Evolutionary conservation across 768 basidiomycete species (phyloP).

Genomic region (Hypholoma sublateritium): DNA sequence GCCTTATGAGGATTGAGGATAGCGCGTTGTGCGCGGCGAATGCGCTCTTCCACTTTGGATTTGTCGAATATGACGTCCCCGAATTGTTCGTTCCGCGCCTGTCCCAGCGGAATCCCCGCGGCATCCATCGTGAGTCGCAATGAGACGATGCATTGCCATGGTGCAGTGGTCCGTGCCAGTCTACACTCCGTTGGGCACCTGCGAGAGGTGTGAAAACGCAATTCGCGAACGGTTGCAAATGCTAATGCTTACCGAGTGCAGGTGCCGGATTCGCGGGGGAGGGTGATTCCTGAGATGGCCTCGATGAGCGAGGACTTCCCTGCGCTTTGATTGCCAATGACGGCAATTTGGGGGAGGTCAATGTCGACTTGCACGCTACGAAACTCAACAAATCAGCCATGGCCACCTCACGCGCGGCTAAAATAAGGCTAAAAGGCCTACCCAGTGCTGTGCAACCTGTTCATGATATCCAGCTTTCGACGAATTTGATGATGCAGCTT

Average conservation of each 20-base stretch:
- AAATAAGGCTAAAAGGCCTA: slow-evolving; percentile 17
- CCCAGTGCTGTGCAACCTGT: slow-evolving; percentile 65
- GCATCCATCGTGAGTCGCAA: slow-evolving; percentile 45
- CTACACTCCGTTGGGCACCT: slow-evolving; percentile 64
- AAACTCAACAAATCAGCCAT: background rate
- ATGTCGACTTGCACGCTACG: slow-evolving; percentile 66
- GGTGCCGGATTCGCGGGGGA: slow-evolving; percentile 70
- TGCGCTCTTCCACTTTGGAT: slow-evolving; percentile 60
- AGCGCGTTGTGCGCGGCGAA: slow-evolving; percentile 64
- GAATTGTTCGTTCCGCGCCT: slow-evolving; percentile 41
- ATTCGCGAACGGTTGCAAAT: too few species aligned
- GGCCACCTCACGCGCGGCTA: background rate
- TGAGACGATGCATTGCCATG: slow-evolving; percentile 54
- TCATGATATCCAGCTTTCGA: slow-evolving; percentile 56
- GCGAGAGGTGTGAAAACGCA: too few species aligned
- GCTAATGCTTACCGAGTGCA: slow-evolving; percentile 66
- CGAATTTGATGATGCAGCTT: slow-evolving; percentile 35
- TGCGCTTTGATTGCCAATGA: slow-evolving; percentile 70
- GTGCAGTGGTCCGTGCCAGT: slow-evolving; percentile 35
- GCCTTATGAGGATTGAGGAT: slow-evolving; percentile 56
- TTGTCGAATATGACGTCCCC: slow-evolving; percentile 52
- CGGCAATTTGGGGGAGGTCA: slow-evolving; percentile 72
- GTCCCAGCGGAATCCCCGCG: slow-evolving; percentile 36
- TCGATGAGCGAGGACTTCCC: slow-evolving; percentile 82
- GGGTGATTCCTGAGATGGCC: slow-evolving; percentile 68